phyloP scores from a whole-genome alignment of 2,329 filamentous ascomycete species.

The Fusarium tupiense region DNA sequence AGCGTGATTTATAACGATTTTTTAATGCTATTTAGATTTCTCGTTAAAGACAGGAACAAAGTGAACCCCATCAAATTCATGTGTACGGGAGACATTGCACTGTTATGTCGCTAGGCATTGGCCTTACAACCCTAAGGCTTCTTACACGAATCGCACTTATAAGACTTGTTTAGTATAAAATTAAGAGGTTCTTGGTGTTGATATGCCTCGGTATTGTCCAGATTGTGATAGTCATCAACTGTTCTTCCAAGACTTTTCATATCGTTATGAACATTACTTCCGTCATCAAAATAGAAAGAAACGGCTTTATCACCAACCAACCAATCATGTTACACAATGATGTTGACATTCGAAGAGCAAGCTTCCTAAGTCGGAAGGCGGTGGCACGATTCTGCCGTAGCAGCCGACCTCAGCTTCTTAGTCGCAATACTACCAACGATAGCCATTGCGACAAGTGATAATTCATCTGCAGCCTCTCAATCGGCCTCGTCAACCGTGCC shows the following conservation, averaged over 20 bases:
- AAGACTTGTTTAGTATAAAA: background rate
- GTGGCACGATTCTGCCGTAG: slow-evolving; percentile 45
- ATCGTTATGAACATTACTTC: background rate
- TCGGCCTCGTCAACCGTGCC: slow-evolving; percentile 13
- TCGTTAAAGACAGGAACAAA: background rate
- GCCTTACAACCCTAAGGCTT: no score
- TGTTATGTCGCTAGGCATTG: no score
- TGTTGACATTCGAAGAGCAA: background rate
- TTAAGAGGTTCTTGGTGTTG: background rate
- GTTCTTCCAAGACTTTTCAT: no score
- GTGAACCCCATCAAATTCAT: background rate
- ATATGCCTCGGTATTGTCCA: background rate
- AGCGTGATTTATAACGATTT: background rate
- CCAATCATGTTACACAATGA: slow-evolving; percentile 32
- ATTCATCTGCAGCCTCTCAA: slow-evolving; percentile 1
- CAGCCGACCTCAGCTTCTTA: slow-evolving; percentile 32
- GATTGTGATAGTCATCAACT: background rate
- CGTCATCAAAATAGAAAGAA: background rate
- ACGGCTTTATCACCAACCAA: background rate
- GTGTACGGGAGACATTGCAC: no score
- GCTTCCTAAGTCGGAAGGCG: slow-evolving; percentile 39
- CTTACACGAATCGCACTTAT: background rate
- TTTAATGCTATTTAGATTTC: background rate
- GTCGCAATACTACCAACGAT: slow-evolving; percentile 15
- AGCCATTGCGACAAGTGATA: slow-evolving; percentile 19